Base-by-base conservation (phyloP, 208 protist genomes). In the Tetramitus jugosus region DNA sequence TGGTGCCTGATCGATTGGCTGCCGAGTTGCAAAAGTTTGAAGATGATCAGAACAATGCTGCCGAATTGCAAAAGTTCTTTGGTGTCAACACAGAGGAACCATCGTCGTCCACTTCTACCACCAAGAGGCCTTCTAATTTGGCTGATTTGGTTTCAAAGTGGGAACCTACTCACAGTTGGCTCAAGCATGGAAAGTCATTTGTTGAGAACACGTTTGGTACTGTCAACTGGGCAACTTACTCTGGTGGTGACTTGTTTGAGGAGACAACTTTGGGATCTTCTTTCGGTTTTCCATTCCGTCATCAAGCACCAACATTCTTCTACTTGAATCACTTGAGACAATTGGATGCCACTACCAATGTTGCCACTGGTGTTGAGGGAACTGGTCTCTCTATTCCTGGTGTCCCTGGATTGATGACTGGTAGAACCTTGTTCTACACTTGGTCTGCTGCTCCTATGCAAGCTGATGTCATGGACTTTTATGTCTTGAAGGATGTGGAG, bases 391-490 rank as follows among this genome's bases (percentile, higher is more conserved):
- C 61, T 23, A 67, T 67, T 43, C 61, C 61, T 14, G 61, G 61
- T 43, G 40, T 67, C 40, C 61, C 61, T 17, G 61, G 61, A 33
- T 43, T 67, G 61, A n/a, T 67, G 2, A n/a, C 13, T 17, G 61
- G 61, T n/a, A 8, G 61, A 39, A 17, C 61, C 20, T 7, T 6
- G 3, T n/a, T 35, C 3, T 8, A 42, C 17, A 23, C 61, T 14
- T 67, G 4, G 14, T 33, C 61, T 23, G 29, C 20, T 14, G 33
- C 61, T 39, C 8, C 4, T 23, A 67, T 67, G 61, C 26, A 67
- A 42, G 61, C 61, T 67, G 61, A 67, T 20, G 8, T 7, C 40
- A 67, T 67, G 61, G 61, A 67, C 40, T 67, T 23, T 23, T 67
- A 43, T 33, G 29, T 67, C 26, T 20, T 67, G 8, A 42, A 67